These are phyloP conservation scores for Dysphania ambrosioides DNA, from an alignment of 148 eudicot species.

Conservation along the genomic window DNA sequence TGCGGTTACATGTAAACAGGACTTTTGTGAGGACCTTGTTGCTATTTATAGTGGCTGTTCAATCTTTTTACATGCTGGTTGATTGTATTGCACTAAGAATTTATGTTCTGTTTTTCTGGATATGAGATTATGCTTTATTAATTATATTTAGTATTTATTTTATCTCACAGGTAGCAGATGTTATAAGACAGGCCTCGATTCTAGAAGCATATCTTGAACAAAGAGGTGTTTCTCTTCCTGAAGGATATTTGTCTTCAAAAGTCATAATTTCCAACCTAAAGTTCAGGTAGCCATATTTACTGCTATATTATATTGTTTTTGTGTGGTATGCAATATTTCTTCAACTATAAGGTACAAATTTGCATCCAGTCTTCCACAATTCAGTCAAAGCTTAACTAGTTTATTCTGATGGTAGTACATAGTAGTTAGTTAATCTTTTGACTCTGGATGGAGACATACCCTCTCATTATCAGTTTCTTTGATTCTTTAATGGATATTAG, in stretches of 20 bases:
- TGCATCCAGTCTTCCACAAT: neutral
- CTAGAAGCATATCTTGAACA: constrained; percentile 81
- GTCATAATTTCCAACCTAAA: constrained; percentile 75
- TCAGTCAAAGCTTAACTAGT: neutral
- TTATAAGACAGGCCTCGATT: constrained; percentile 51
- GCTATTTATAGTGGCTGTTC: neutral
- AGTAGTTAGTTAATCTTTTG: neutral
- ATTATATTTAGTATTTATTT: too few species aligned
- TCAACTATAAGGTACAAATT: neutral
- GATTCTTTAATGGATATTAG: neutral
- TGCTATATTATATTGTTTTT: neutral
- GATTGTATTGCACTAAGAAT: neutral
- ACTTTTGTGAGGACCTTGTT: neutral
- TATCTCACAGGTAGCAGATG: constrained; percentile 51
- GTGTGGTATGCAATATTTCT: neutral
- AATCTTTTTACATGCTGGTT: neutral
- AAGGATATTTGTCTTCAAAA: constrained; percentile 71
- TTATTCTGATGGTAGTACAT: neutral
- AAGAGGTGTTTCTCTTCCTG: constrained; percentile 80
- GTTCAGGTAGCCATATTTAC: constrained; percentile 46
- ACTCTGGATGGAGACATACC: neutral
- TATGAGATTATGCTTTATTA: neutral
- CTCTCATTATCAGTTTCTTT: neutral
- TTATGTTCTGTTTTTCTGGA: neutral
- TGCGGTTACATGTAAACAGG: neutral